Base-by-base conservation (phyloP, 176 grass and related monocot genomes). In the Oryza officinalis region DNA sequence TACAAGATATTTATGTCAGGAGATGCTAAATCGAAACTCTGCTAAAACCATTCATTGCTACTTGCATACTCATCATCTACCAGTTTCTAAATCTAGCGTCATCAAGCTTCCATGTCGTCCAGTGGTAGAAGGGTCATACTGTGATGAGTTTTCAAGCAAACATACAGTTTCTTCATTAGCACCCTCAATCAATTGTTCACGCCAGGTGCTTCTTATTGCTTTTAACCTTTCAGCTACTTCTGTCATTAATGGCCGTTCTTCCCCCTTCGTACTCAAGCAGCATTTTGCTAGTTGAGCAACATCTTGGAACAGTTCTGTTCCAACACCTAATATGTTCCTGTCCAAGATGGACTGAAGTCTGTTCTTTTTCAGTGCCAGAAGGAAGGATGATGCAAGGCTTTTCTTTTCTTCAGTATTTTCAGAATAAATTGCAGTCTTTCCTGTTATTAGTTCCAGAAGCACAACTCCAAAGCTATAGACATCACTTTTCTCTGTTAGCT, bases 201-300 rank as follows among this genome's bases (percentile, higher is more conserved):
- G 20, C 83, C 75, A 70, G 47, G 25, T 44, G 17, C 40, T 78
- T 63, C 47, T 28, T 69, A 79, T 78, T 63, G 59, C 46, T 79
- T 70, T 77, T 30, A 87, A 67, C 9, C 63, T 32, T 65, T 77
- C 85, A 14, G 63, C 63, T 4, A 87, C 64, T 45, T 87, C 85
- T 6, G 37, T 77, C 85, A 87, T 87, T 1, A 75, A 54, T 35
- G 86, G 86, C 67, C 74, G 35, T 50, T 88, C 74, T 30, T 83
- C 80, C 13, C 86, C 67, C 14, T 49, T 83, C 2, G 20, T 52
- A 38, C 67, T 65, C 49, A 88, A 74, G 63, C 74, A 88, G 38
- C 10, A 0, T 17, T 75, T 78, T 28, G 80, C 74, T 17, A 84
- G 54, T 47, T 74, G 49, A 27, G 75, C 59, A 67, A 88, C 17